Conservation (phyloP, 805 yeast genomes). For the Priceomyces fermenticarens region DNA sequence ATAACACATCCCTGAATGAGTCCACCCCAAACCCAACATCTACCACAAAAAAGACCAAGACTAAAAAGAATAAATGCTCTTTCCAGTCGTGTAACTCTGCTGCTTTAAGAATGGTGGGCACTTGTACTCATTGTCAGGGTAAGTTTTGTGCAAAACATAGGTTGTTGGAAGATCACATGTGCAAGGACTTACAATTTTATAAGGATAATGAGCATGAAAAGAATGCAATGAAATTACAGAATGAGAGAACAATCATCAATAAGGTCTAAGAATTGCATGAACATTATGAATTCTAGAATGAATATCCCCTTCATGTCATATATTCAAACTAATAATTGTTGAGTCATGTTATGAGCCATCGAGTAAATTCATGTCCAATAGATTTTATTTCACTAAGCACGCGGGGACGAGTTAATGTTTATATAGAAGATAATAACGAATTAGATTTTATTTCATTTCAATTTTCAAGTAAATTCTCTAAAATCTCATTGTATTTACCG, state of each 20-base stretch:
- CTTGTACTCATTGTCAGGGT: slow-evolving; percentile 80
- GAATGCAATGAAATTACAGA: slow-evolving; percentile 78
- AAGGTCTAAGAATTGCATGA: slow-evolving; percentile 47
- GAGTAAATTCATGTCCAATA: too few species aligned
- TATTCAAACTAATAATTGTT: too few species aligned
- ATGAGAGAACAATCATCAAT: slow-evolving; percentile 78
- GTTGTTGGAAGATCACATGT: slow-evolving; percentile 77
- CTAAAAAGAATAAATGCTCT: slow-evolving; percentile 48
- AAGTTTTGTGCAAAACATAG: slow-evolving; percentile 86
- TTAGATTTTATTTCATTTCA: not conserved
- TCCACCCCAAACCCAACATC: slow-evolving; percentile 10
- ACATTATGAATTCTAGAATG: too few species aligned
- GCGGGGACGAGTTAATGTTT: too few species aligned
- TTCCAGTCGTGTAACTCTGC: slow-evolving; percentile 59
- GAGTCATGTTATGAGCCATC: too few species aligned
- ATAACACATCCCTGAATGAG: slow-evolving; percentile 5
- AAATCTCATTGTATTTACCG: slow-evolving; percentile 65
- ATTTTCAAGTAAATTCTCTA: slow-evolving; percentile 44
- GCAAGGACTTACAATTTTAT: slow-evolving; percentile 74
- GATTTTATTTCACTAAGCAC: too few species aligned
- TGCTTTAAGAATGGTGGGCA: slow-evolving; percentile 71
- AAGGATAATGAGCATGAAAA: slow-evolving; percentile 80
- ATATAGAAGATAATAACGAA: not conserved
- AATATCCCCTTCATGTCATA: too few species aligned
- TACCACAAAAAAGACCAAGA: slow-evolving; percentile 22